Percentiles rank a stretch among this genome's conserved stretches.
phyloP scores from a whole-genome alignment of 2,329 filamentous ascomycete species.

The Pyrenochaeta sp. region DNA sequence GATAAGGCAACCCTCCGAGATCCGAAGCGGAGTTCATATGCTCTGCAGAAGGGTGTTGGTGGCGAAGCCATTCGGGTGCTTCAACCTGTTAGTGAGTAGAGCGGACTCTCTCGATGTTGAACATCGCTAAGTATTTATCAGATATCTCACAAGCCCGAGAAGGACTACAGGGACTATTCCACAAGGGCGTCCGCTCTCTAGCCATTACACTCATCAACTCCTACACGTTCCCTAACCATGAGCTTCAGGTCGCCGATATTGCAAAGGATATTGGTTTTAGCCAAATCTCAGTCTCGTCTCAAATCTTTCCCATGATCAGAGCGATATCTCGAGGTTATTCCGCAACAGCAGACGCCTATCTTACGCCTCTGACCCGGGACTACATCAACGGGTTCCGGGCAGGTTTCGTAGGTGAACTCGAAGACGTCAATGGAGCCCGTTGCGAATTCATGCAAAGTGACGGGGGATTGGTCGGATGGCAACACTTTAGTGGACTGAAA shows the following conservation, averaged over 20 bases:
- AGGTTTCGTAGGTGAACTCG: slow-evolving; percentile 33
- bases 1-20: slow-evolving; percentile 15
- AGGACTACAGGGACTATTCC: slow-evolving; percentile 32
- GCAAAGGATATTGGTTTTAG: slow-evolving; percentile 38
- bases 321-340: slow-evolving; percentile 29
- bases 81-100: slow-evolving; percentile 12
- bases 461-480: slow-evolving; percentile 35
- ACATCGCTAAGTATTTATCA: neutral
- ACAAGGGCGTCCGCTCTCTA: slow-evolving; percentile 45
- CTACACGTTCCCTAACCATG: slow-evolving; percentile 45
- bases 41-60: slow-evolving; percentile 18
- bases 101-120: neutral
- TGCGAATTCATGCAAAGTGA: slow-evolving; percentile 48
- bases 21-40: slow-evolving; percentile 4
- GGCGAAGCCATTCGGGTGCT: slow-evolving; percentile 26
- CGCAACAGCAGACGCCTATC: slow-evolving; percentile 37
- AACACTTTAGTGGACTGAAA: slow-evolving; percentile 39
- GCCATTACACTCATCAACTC: slow-evolving; percentile 46
- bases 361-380: slow-evolving; percentile 28
- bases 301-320: slow-evolving; percentile 33
- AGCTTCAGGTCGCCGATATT: slow-evolving; percentile 31
- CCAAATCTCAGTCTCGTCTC: slow-evolving; percentile 34
- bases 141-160: slow-evolving; percentile 4
- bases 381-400: slow-evolving; percentile 33
- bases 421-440: slow-evolving; percentile 28